Evolutionary conservation across 192 early-diverging fungal genomes (phyloP).

Genomic region (Gigaspora rosea): DNA sequence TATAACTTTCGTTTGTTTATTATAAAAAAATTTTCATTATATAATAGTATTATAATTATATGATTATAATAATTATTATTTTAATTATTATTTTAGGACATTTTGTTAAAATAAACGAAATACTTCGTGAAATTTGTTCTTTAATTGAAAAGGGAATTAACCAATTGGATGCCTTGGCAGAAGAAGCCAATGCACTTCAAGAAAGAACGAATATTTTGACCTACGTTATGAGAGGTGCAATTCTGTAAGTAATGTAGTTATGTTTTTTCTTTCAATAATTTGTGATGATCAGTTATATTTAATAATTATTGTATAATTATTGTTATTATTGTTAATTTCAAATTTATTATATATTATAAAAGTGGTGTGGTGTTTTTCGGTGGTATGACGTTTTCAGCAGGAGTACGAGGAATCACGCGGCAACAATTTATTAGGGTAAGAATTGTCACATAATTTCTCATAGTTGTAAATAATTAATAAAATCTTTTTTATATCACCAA

Average conservation of each 20-base stretch:
- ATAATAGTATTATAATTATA: background rate
- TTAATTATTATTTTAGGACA: background rate
- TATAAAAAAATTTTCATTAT: background rate
- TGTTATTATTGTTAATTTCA: too few relatives aligned
- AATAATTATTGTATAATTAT: background rate
- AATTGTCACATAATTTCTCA: background rate
- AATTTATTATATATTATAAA: background rate
- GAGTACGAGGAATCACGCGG: background rate
- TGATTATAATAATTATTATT: background rate
- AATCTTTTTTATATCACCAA: background rate
- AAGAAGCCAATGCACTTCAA: too few relatives aligned
- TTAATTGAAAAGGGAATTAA: too few relatives aligned
- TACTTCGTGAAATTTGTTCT: background rate
- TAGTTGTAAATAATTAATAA: too few relatives aligned
- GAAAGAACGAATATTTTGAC: too few relatives aligned
- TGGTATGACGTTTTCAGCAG: background rate
- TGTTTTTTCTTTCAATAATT: background rate
- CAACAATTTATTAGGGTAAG: background rate
- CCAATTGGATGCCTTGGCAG: too few relatives aligned
- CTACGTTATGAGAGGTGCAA: too few relatives aligned
- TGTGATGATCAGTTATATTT: background rate
- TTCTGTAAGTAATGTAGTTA: background rate
- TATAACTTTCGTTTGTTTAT: background rate
- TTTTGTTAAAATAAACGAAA: background rate
- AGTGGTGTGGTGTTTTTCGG: background rate